Evolutionary conservation across 75 land plant species (phyloP), one percentile per base, ranked within the genome.

Genomic region (Chamaecyparis obtusa): DNA sequence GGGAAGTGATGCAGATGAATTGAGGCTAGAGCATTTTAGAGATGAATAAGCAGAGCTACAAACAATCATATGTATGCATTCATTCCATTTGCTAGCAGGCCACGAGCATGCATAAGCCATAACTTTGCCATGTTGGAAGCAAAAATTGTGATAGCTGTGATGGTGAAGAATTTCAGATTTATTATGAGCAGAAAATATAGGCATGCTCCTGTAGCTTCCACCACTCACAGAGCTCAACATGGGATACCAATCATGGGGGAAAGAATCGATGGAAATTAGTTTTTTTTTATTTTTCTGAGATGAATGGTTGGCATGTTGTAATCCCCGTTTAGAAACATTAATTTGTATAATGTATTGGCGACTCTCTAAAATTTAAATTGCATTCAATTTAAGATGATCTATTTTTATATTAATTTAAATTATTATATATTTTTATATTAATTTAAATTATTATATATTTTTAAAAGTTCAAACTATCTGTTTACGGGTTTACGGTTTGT

Each of bases 1-100:
- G 96, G 95, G 96, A 21, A 17, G 56, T 1, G 94, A 95, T 60
- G 96, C 88, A 3, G 71, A 89, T 39, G 94, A 92, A 36, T 95
- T 95, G 88, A 88, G 92, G 27, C 96, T 95, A 7, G 89, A 86
- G 5, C 74, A 94, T 43, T 95, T 95, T 77, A 51, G 55, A 51
- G 55, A 51, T 51, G 55, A 51, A 3, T 51, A 51, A 51, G 16
- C 55, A 51, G 56, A 9, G 46, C 82, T 24, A 85, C 91, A 3
- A 46, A 78, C 51, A 90, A 91, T 36, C 95, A 93, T 56, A 91
- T 15, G 14, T 51, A 51, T 51, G 55, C 55, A 14, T 51, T 51
- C 55, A 51, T 51, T 51, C 55, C 55, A 32, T 91, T 91, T 33
- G 43, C 86, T 19, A 37, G n/a, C 24, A 91, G 92, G 24, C 91